A percentile compares a stretch with the other conserved stretches of the same genome.
Conservation (phyloP, 805 yeast species). For the Wickerhamiella azyma region DNA sequence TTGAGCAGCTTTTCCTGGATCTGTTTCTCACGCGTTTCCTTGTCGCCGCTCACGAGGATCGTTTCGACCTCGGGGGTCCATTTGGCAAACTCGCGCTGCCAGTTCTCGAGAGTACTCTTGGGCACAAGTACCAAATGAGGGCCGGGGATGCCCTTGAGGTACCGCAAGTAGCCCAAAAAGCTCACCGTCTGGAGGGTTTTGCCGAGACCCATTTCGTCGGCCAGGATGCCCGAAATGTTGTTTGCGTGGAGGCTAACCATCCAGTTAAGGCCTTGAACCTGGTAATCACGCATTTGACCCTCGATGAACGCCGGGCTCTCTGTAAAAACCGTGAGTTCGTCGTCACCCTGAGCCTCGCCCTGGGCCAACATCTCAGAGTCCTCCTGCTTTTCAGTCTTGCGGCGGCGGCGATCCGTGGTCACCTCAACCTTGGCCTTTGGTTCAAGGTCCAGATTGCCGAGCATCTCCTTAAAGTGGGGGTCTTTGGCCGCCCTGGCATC, state of each 20-base stretch:
- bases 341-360: slow-evolving; percentile 47
- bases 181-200: slow-evolving; percentile 91
- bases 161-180: slow-evolving; percentile 76
- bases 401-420: slow-evolving; percentile 36
- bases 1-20: slow-evolving; percentile 46
- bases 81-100: slow-evolving; percentile 86
- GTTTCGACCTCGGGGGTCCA: slow-evolving; percentile 95
- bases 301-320: slow-evolving; percentile 68
- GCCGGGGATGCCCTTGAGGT: slow-evolving; percentile 64
- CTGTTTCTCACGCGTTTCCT: slow-evolving; percentile 56
- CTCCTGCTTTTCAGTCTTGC: slow-evolving; percentile 91
- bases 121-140: slow-evolving; percentile 90
- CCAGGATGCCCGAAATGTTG: slow-evolving; percentile 79
- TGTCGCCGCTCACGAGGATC: slow-evolving; percentile 76
- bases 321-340: slow-evolving; percentile 55
- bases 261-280: slow-evolving; percentile 93
- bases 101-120: slow-evolving; percentile 87
- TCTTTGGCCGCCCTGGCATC: slow-evolving; percentile 71
- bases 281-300: slow-evolving; percentile 80
- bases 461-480: slow-evolving; percentile 36
- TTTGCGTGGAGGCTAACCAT: slow-evolving; percentile 77
- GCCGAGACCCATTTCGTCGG: slow-evolving; percentile 98
- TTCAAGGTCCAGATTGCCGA: slow-evolving; percentile 21
- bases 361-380: slow-evolving; percentile 82
- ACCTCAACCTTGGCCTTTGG: slow-evolving; percentile 13